A percentile compares a stretch with the other conserved stretches of the same genome.
Evolutionary conservation across 371 early-diverging fungal species (phyloP).

Genomic region (Saksenaea oblongispora): DNA sequence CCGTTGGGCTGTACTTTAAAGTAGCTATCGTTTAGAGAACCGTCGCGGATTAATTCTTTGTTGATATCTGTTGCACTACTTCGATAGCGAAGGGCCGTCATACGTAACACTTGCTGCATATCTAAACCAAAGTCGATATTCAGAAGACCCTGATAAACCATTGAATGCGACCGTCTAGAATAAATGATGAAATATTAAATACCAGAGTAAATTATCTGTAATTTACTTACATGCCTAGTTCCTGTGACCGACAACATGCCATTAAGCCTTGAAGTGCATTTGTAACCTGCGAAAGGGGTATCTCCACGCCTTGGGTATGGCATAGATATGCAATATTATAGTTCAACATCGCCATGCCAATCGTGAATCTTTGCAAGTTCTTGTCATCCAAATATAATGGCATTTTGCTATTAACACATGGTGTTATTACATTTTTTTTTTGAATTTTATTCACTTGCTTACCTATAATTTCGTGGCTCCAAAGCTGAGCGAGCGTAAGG

Average conservation of each 20-base stretch:
- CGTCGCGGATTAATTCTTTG: conserved; percentile 10
- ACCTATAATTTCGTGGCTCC: conserved; percentile 19
- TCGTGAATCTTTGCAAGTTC: conserved; percentile 59
- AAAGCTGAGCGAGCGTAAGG: conserved; percentile 44
- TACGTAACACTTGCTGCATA: conserved; percentile 38
- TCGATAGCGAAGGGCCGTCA: conserved; percentile 30
- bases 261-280: conserved; percentile 78
- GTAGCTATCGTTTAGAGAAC: conserved; percentile 17
- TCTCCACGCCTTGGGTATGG: conserved; percentile 76
- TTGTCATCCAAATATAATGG: conserved; percentile 69
- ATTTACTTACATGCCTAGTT: conserved; percentile 61
- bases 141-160: conserved; percentile 26
- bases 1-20: conserved; percentile 19
- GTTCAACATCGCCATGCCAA: conserved; percentile 83
- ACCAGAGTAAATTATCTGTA: neutral
- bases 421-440: conserved; percentile 14
- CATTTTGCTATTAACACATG: conserved; percentile 32
- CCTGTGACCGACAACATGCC: conserved; percentile 63
- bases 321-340: conserved; percentile 87
- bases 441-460: neutral
- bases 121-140: conserved; percentile 35
- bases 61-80: conserved; percentile 11
- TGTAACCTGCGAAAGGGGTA: conserved; percentile 59
- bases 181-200: neutral
- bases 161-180: conserved; percentile 42